Conservation (phyloP, 805 yeast species). For the Saccharomycopsis lassenensis region DNA sequence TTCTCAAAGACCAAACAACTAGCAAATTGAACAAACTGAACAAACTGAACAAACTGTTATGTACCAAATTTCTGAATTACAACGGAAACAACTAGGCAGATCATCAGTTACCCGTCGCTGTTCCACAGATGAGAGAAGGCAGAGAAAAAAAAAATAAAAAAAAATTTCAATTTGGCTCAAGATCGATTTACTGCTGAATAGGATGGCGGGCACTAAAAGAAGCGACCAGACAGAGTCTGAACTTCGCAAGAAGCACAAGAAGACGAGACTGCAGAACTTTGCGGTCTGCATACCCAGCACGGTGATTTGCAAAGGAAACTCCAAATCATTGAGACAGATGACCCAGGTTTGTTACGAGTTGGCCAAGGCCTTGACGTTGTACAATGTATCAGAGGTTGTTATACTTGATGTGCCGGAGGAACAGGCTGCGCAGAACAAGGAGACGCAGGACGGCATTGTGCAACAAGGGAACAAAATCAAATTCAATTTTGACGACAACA, state of each 20-base stretch:
- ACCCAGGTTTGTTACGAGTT: slow-evolving; percentile 68
- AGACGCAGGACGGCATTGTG: not conserved
- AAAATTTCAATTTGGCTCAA: not conserved
- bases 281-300: slow-evolving; percentile 69
- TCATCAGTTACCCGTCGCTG: not conserved
- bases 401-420: slow-evolving; percentile 42
- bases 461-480: slow-evolving; percentile 16
- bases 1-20: too few relatives aligned
- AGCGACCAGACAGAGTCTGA: slow-evolving; percentile 8
- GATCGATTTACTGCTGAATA: too few relatives aligned
- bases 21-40: too few relatives aligned
- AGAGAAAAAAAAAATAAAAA: not conserved
- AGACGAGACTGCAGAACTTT: slow-evolving; percentile 25
- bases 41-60: too few relatives aligned
- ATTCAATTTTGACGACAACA: slow-evolving; percentile 24
- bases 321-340: slow-evolving; percentile 59
- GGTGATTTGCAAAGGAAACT: slow-evolving; percentile 41
- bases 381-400: slow-evolving; percentile 63
- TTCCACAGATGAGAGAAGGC: not conserved
- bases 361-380: slow-evolving; percentile 62
- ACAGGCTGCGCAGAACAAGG: not conserved
- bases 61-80: too few relatives aligned
- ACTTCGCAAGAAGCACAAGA: slow-evolving; percentile 13
- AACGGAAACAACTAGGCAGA: too few relatives aligned
- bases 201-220: too few relatives aligned